Percentiles rank a stretch among this genome's conserved stretches.
Evolutionary conservation across 2,329 filamentous ascomycete genomes (phyloP).

Genomic region (Phyllosticta capitalensis): DNA sequence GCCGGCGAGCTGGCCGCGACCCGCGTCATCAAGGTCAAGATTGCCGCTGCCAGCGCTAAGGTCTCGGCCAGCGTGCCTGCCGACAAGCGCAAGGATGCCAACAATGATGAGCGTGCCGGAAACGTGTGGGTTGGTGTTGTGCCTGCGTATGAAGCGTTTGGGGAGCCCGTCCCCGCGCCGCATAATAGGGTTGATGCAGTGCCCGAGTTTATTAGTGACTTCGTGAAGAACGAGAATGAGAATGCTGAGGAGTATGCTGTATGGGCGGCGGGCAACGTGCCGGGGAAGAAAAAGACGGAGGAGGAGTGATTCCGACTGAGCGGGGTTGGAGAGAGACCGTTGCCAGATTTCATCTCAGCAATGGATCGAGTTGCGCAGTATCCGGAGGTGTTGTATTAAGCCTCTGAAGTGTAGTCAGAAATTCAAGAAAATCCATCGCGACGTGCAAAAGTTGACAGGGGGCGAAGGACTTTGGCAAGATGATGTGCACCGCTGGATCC

Average conservation of each 20-base stretch:
- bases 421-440: too few relatives aligned
- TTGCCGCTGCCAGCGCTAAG: constrained; percentile 68
- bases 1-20: constrained; percentile 67
- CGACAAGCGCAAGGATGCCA: constrained; percentile 49
- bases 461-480: too few relatives aligned
- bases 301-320: background rate
- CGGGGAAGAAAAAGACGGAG: background rate
- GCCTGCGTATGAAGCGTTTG: constrained; percentile 54
- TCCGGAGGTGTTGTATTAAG: too few relatives aligned
- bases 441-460: too few relatives aligned
- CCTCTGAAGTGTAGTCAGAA: too few relatives aligned
- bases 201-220: constrained; percentile 52
- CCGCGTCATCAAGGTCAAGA: constrained; percentile 57
- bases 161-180: constrained; percentile 50
- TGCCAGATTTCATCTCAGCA: too few relatives aligned
- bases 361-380: too few relatives aligned
- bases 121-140: constrained; percentile 53
- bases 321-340: too few relatives aligned
- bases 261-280: constrained; percentile 13
- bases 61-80: constrained; percentile 55
- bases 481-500: too few relatives aligned
- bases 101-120: constrained; percentile 38
- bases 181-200: constrained; percentile 38
- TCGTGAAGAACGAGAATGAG: constrained; percentile 40
- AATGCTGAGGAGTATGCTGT: constrained; percentile 18